Evolutionary conservation across 306 rosid species (phyloP), one percentile per base, ranked within the genome.

Genomic region (Castanea sativa): DNA sequence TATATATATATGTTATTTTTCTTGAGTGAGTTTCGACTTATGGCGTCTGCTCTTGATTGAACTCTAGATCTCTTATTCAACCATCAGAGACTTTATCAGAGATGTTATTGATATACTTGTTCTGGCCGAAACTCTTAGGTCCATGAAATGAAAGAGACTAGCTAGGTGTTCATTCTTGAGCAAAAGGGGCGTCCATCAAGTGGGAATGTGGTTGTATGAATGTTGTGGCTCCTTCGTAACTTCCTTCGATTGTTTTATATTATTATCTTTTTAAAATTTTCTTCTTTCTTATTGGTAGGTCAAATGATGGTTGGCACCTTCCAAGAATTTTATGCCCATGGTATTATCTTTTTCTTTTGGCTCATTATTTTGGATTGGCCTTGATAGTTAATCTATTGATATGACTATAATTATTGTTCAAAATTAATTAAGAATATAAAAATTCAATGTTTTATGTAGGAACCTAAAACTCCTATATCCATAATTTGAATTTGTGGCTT

Each of bases 141-240:
- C 27, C 27, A 25, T 25, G 27, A 25, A 25, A 25, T 25, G 27
- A 25, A 25, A 25, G 27, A 25, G 27, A 25, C 55, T 61, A 32
- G 55, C 87, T 13, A 88, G 95, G 79, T 25, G 99, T 74, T 88
- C 92, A 60, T 91, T 94, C 84, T 81, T 94, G 80, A 86, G 83
- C 79, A 90, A 86, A 85, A 88, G 87, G 78, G 84, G 85, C n/a
- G 84, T 92, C 81, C 99, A 94, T 85, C 83, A 51, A 78, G 76
- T 59, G 49, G 97, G 97, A 81, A 87, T 91, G 97, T 94, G 99
- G 97, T 77, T 81, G 57, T 81, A 65, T 43, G 99, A 94, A 83
- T 94, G 99, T 75, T 94, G 99, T 53, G 91, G 90, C 63, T 76
- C 79, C 60, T 77, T 86, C 5, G 85, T 76, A 82, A 33, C 89